phyloP scores from a whole-genome alignment of 345 rosid genomes.

The Dovyalis caffra region DNA sequence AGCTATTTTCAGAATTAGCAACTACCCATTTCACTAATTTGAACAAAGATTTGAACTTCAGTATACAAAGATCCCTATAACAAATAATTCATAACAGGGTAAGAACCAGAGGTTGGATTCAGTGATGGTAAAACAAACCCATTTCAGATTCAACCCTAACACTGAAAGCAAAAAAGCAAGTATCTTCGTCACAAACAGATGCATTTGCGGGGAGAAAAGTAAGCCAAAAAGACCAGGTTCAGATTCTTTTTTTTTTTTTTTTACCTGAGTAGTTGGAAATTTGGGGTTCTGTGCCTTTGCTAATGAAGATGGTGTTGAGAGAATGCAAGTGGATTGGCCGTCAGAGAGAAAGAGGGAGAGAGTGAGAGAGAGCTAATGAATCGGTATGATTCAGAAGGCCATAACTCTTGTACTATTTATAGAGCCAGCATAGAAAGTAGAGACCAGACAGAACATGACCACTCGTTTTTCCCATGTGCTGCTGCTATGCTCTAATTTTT shows the following conservation, averaged over 20 bases:
- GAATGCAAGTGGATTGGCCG: background rate
- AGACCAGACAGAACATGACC: background rate
- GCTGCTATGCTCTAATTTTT: no score
- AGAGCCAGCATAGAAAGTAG: background rate
- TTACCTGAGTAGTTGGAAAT: conserved; percentile 17
- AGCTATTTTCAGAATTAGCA: background rate
- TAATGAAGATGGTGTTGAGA: background rate
- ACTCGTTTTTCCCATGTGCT: no score
- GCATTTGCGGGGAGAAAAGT: background rate
- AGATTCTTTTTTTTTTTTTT: background rate
- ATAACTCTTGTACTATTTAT: background rate
- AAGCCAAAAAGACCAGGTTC: background rate
- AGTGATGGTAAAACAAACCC: background rate
- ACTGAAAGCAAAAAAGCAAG: background rate
- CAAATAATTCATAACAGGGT: background rate
- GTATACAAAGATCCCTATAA: background rate
- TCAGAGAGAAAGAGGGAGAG: background rate
- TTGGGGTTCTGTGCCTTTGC: background rate
- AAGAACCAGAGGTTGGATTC: conserved; percentile 10
- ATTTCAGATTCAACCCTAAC: conserved; percentile 1
- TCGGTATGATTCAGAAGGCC: background rate
- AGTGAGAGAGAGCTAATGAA: no score
- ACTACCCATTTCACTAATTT: background rate
- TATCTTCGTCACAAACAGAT: background rate
- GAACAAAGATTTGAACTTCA: background rate